Conservation (phyloP, 169 alveolate genomes). For the Plasmodium sp. region DNA sequence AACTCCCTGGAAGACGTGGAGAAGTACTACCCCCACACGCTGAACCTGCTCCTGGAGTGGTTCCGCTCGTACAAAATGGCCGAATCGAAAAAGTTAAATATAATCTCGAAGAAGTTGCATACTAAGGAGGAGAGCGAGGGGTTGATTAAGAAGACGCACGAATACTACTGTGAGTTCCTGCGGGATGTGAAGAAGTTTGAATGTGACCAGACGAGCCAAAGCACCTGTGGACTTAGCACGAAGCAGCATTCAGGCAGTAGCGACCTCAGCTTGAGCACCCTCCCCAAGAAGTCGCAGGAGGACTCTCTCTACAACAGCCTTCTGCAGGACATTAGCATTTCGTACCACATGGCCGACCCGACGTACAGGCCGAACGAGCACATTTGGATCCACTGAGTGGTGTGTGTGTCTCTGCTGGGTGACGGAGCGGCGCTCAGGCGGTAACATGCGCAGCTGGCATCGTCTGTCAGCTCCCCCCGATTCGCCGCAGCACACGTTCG, state of each 20-base stretch:
- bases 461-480: neutral
- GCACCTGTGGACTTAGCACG: neutral
- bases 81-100: constrained; percentile 37
- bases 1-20: constrained; percentile 33
- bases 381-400: constrained; percentile 30
- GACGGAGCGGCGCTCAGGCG: neutral
- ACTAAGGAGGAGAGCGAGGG: constrained; percentile 31
- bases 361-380: constrained; percentile 4
- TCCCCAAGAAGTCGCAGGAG: neutral
- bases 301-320: constrained; percentile 6
- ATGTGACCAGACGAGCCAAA: neutral
- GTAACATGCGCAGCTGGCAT: neutral
- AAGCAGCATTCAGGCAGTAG: neutral
- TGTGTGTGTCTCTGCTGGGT: neutral
- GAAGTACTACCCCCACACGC: constrained; percentile 55
- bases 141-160: constrained; percentile 32
- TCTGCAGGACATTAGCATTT: constrained; percentile 9
- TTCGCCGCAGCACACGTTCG: neutral
- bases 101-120: constrained; percentile 37
- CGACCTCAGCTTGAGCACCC: neutral
- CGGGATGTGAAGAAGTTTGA: constrained; percentile 1
- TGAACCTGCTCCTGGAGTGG: constrained; percentile 45
- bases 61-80: constrained; percentile 75
- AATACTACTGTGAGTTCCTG: constrained; percentile 43
- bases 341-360: constrained; percentile 17